Conservation (phyloP, 768 basidiomycete species). For the Lentinula guzmanii region DNA sequence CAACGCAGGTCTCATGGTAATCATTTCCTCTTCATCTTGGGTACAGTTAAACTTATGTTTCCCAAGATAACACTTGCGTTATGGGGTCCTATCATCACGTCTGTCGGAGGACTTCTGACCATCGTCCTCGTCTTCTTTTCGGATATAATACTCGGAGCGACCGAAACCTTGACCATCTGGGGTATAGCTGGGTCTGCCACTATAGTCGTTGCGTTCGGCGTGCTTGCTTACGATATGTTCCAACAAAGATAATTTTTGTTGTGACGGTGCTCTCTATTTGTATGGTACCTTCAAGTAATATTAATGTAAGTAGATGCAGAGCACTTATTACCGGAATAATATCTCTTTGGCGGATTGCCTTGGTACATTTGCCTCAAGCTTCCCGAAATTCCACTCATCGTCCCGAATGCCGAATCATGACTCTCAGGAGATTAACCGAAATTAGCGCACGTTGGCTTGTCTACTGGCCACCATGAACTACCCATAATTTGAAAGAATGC, state of each 20-base stretch:
- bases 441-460: slow-evolving; percentile 4
- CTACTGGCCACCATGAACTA: background rate
- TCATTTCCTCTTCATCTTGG: slow-evolving; percentile 9
- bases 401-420: background rate
- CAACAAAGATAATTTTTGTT: slow-evolving; percentile 16
- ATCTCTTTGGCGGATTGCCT: no score
- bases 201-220: slow-evolving; percentile 79
- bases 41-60: slow-evolving; percentile 6
- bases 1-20: slow-evolving; percentile 83
- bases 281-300: background rate
- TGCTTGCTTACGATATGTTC: slow-evolving; percentile 71
- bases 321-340: no score
- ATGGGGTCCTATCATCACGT: slow-evolving; percentile 85
- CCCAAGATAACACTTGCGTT: slow-evolving; percentile 69
- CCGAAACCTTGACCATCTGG: slow-evolving; percentile 59
- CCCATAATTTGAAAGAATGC: background rate
- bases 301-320: background rate
- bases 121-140: slow-evolving; percentile 83
- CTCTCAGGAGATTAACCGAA: background rate
- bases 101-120: slow-evolving; percentile 90
- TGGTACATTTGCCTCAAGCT: background rate
- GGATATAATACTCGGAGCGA: slow-evolving; percentile 67
- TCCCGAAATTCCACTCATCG: background rate
- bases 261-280: background rate
- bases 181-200: slow-evolving; percentile 71